These are phyloP conservation scores for Neurospora sp. DNA, from an alignment of 495 filamentous ascomycete species.

Conservation along the genomic window DNA sequence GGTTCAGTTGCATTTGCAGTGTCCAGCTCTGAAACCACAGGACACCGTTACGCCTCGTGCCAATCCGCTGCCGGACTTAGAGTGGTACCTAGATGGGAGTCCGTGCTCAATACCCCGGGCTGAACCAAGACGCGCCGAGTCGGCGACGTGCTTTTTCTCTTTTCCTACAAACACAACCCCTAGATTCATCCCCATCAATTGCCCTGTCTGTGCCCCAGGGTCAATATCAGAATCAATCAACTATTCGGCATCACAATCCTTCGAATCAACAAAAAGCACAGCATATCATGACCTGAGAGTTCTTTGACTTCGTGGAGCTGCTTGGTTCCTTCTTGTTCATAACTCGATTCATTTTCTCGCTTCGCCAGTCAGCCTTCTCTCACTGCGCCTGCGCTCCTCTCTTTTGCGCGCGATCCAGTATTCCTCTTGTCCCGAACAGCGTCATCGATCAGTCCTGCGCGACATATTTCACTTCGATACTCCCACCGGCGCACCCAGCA, in stretches of 20 bases:
- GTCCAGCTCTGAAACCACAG: neutral
- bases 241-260: neutral
- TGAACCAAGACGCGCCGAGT: neutral
- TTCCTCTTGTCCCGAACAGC: neutral
- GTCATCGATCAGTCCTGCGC: neutral
- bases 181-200: neutral
- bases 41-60: neutral
- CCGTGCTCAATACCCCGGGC: neutral
- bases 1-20: neutral
- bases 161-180: neutral
- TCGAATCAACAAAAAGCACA: neutral
- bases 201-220: neutral
- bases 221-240: neutral
- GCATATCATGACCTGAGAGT: neutral
- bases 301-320: neutral
- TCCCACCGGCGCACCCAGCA: neutral
- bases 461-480: neutral
- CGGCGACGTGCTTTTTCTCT: neutral
- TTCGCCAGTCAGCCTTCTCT: neutral
- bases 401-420: neutral
- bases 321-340: neutral
- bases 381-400: neutral
- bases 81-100: neutral
- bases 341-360: neutral
- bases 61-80: neutral